Evolutionary conservation across 768 basidiomycete genomes (phyloP).

Genomic region (Tulasnella sp.): DNA sequence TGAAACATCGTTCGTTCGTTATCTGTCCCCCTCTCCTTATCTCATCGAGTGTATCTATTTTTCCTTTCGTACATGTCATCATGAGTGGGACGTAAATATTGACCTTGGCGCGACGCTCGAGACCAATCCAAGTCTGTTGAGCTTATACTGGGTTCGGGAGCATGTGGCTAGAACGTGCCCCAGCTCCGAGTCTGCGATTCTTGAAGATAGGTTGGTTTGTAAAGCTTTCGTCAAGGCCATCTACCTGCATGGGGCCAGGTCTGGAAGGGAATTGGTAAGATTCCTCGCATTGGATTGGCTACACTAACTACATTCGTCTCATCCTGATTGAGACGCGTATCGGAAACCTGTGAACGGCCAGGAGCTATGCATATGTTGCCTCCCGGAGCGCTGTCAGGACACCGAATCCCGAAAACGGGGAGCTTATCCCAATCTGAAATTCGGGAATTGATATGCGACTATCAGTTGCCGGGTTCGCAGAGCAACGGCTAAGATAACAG

Average conservation of each 20-base stretch:
- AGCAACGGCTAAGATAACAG: background rate
- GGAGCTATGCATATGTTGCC: no score
- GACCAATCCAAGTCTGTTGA: no score
- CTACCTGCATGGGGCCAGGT: no score
- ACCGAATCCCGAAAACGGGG: background rate
- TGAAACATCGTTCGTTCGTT: background rate
- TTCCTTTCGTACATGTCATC: background rate
- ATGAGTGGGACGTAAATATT: background rate
- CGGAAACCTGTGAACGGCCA: background rate
- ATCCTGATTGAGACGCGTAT: background rate
- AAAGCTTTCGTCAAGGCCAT: no score
- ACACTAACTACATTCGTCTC: background rate
- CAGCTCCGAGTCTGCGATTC: no score
- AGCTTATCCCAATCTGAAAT: background rate
- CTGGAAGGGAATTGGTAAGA: no score
- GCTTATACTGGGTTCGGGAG: no score
- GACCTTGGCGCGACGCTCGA: background rate
- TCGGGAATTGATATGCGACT: background rate
- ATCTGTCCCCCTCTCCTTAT: constrained; percentile 9
- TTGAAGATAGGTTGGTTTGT: no score
- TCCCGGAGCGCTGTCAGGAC: background rate
- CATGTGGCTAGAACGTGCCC: no score
- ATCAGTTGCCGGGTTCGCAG: background rate
- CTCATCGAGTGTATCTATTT: constrained; percentile 2
- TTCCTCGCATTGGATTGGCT: background rate